Evolutionary conservation across 179 eudicot species (phyloP).

Genomic region (Sideroxylon spinosum): DNA sequence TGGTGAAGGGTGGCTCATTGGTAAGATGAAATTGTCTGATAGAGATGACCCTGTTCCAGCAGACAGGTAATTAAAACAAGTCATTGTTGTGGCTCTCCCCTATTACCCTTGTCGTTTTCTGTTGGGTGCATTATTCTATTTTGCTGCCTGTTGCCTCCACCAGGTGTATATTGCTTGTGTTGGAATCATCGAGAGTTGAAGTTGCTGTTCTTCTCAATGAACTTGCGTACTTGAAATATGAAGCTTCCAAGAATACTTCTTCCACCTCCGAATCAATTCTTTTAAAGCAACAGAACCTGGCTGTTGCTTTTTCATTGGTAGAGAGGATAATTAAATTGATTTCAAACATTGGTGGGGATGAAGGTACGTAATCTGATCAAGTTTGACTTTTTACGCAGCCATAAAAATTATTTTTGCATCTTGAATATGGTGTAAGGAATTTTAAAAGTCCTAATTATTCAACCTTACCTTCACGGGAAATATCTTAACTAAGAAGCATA

Average conservation of each 20-base stretch:
- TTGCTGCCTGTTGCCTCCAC: slow-evolving; percentile 11
- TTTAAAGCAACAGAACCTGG: slow-evolving; percentile 54
- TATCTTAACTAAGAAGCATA: too few species aligned
- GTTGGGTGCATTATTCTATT: background rate
- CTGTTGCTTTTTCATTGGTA: slow-evolving; percentile 64
- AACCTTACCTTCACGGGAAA: too few species aligned
- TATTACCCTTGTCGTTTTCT: background rate
- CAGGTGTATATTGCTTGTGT: slow-evolving; percentile 82
- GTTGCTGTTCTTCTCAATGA: slow-evolving; percentile 85
- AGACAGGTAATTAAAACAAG: slow-evolving; percentile 45
- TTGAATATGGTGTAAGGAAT: background rate
- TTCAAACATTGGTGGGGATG: slow-evolving; percentile 55
- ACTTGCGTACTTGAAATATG: slow-evolving; percentile 72
- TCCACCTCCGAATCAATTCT: slow-evolving; percentile 42
- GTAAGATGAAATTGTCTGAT: slow-evolving; percentile 40
- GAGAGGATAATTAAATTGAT: slow-evolving; percentile 74
- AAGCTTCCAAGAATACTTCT: slow-evolving; percentile 49
- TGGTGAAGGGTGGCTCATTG: slow-evolving; percentile 79
- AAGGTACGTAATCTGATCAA: slow-evolving; percentile 38
- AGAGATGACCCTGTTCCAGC: slow-evolving; percentile 43
- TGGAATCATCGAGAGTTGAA: slow-evolving; percentile 92
- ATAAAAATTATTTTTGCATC: background rate
- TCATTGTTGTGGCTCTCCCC: background rate
- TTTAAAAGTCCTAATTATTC: background rate
- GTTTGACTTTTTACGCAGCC: background rate